Base-by-base conservation (phyloP, 176 grass and related monocot species). In the Musa troglodytarum region DNA sequence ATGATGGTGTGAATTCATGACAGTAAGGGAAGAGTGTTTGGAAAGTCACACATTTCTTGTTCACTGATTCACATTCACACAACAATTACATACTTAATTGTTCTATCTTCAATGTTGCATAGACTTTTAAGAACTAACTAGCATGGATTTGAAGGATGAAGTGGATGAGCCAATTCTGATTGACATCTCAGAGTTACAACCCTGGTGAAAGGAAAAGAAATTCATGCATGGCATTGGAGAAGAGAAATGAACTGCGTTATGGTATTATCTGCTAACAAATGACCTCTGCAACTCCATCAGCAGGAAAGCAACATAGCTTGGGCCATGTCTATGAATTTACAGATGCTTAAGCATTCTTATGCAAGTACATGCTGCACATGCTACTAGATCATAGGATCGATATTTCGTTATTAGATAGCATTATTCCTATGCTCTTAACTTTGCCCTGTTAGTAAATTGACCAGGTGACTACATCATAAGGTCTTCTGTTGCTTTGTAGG, bases 1-100 rank as follows among this genome's bases (percentile, higher is more conserved):
- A 55, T 56, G 24, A 74, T 74, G 72, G 57, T 55, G 52, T 28
- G 51, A 74, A 74, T 23, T 55, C 72, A 74, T 74, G 20, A 3
- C 50, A 26, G 10, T 8, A 74, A 56, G 20, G 49, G 12, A 56
- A 74, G 72, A 56, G 72, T 74, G 24, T 29, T 29, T 74, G 52
- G 13, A 57, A 74, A 74, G 72, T 56, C 8, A 53, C 72, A 34
- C 12, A 55, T 54, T 7, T 17, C 2, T 74, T 25, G 19, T 8
- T 54, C 71, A 73, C 71, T 24, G 20, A 56, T 56, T 57, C 72
- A 74, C 43, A 51, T 14, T 21, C 1, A 1, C 43, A n/a, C 57
- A 62, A 8, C 17, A 62, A 62, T n/a, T 21, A 17, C 16, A 13
- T 1, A 13, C 54, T 17, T 13, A 17, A 62, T 62, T 71, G 5